Evolutionary conservation across 345 rosid species (phyloP).

Genomic region (Stellera chamaejasme): DNA sequence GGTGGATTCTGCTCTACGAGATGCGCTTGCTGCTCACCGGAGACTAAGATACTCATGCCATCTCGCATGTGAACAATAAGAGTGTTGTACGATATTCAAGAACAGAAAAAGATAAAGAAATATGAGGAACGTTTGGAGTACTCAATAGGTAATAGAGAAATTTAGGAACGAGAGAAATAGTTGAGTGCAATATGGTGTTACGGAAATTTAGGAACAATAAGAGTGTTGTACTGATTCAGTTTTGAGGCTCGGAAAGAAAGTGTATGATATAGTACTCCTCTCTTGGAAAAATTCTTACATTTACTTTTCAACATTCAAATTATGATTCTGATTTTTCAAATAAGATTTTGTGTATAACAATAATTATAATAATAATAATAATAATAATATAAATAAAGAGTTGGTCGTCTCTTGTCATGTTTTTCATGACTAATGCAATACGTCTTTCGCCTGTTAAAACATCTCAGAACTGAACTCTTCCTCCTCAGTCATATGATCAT

Average conservation of each 20-base stretch:
- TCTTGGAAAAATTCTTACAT: too few relatives aligned
- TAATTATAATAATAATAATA: too few relatives aligned
- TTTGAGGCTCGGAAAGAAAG: constrained; percentile 30
- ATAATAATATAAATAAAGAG: too few relatives aligned
- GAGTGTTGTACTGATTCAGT: constrained; percentile 21
- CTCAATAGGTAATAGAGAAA: background rate
- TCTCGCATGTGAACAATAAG: constrained; percentile 46
- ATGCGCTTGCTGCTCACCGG: constrained; percentile 59
- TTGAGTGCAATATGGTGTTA: constrained; percentile 11
- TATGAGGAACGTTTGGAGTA: background rate
- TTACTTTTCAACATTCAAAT: too few relatives aligned
- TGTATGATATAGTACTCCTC: background rate
- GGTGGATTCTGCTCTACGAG: constrained; percentile 64
- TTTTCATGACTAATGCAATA: too few relatives aligned
- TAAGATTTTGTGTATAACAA: too few relatives aligned
- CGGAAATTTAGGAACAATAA: background rate
- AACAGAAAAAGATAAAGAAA: background rate
- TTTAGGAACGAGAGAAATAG: background rate
- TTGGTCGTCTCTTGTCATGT: too few relatives aligned
- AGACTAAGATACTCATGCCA: constrained; percentile 74
- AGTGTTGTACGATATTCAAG: background rate
- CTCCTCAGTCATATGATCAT: too few relatives aligned
- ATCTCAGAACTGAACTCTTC: too few relatives aligned
- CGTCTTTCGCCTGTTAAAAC: too few relatives aligned
- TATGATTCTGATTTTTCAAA: too few relatives aligned